A percentile compares a stretch with the other conserved stretches of the same genome.
These are phyloP conservation scores for Lachancea dasiensis DNA, from an alignment of 805 yeast genomes.

Conservation along the genomic window DNA sequence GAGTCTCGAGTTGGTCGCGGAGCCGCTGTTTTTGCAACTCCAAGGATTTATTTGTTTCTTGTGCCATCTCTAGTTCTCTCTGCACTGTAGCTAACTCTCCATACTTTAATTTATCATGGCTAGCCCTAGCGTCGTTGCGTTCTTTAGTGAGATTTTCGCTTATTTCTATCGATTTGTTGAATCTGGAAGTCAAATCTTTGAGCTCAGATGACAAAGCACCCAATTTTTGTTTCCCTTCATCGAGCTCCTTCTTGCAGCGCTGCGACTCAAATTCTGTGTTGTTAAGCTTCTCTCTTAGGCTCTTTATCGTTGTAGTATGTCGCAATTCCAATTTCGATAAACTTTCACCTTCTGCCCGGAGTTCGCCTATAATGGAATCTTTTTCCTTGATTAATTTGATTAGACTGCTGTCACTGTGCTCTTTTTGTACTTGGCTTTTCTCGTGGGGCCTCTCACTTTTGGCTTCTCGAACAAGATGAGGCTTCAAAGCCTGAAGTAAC, in stretches of 20 bases:
- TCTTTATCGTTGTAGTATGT: slow-evolving; percentile 59
- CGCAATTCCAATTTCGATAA: slow-evolving; percentile 66
- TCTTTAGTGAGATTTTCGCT: neutral
- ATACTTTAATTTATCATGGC: neutral
- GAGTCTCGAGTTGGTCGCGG: slow-evolving; percentile 32
- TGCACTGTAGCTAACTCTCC: slow-evolving; percentile 1
- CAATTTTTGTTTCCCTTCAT: neutral
- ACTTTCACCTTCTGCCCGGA: slow-evolving; percentile 71
- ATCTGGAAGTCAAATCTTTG: slow-evolving; percentile 18
- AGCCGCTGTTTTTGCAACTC: slow-evolving; percentile 2
- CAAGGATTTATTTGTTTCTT: slow-evolving; percentile 12
- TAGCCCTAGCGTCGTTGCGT: neutral
- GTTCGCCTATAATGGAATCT: slow-evolving; percentile 54
- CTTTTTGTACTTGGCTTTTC: neutral
- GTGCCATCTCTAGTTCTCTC: slow-evolving; percentile 30
- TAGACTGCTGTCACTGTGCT: slow-evolving; percentile 15
- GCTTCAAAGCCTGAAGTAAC: slow-evolving; percentile 1
- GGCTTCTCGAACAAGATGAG: slow-evolving; percentile 1
- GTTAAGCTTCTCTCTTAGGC: slow-evolving; percentile 40
- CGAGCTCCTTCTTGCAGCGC: slow-evolving; percentile 15
- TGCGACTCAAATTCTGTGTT: slow-evolving; percentile 23
- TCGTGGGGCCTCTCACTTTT: neutral
- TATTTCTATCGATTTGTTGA: slow-evolving; percentile 31
- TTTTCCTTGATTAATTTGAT: slow-evolving; percentile 31
- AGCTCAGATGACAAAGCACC: slow-evolving; percentile 14